Evolutionary conservation across 176 grass and related monocot genomes (phyloP), one percentile per base, ranked within the genome.

Genomic region (Carex cristatella): DNA sequence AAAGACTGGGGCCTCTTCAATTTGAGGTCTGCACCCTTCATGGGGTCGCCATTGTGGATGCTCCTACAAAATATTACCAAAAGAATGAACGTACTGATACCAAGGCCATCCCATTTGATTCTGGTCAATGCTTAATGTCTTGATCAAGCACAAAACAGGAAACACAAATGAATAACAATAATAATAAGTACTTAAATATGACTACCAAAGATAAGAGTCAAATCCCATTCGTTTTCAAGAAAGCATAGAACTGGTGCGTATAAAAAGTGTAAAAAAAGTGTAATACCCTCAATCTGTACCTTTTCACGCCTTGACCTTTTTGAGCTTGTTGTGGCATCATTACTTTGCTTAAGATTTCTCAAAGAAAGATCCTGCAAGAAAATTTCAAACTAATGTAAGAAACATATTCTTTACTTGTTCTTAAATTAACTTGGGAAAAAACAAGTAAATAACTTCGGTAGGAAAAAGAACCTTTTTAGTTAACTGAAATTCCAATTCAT

Each of bases 1-100:
- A 79, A 95, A 99, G 14, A 94, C 59, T 38, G 93, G 96, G 35
- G 96, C 96, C 79, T 99, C 90, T 65, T 92, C 89, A 27, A 99
- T 89, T 59, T 83, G 88, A 88, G 93, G 96, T 80, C 88, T 94
- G 31, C 71, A 55, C 60, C 86, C 89, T 84, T 93, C 88, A 80
- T 89, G 61, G 18, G 89, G 89, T 72, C 40, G 59, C 93, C 96
- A 91, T 69, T 83, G 61, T 69, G 35, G 46, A 65, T 51, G 65
- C 46, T 83, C 59, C 81, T 83, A 54, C 15, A 83, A 48, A 83
- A 69, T 49, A 16, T 57, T 13, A 58, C 12, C 7, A 33, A 79
- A 57, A 79, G 28, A 79, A 79, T 79, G 53, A 58, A 79, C 33
- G 30, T 35, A 8, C 53, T 79, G 30, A n/a, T 77, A 31, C 53